phyloP scores from a whole-genome alignment of 345 rosid species.

The Hibiscus trionum region DNA sequence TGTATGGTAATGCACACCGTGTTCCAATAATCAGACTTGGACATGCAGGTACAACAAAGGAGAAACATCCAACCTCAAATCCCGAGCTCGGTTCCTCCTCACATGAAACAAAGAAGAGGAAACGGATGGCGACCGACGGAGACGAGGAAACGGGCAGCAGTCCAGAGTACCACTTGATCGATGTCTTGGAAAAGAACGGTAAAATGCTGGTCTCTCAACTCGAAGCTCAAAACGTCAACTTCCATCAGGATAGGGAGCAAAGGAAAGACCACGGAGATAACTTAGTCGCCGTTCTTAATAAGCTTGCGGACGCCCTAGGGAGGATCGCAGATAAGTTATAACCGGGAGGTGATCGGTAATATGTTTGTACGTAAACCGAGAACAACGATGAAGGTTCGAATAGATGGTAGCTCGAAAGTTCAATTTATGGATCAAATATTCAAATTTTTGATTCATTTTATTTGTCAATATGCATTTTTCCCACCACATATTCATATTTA shows the following conservation, averaged over 20 bases:
- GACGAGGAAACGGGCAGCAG: slow-evolving; percentile 36
- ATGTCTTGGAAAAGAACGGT: slow-evolving; percentile 66
- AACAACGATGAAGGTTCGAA: slow-evolving; percentile 6
- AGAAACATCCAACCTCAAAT: slow-evolving; percentile 34
- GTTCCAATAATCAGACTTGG: slow-evolving; percentile 7
- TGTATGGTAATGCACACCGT: not conserved
- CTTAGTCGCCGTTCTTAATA: slow-evolving; percentile 69
- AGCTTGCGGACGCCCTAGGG: slow-evolving; percentile 82
- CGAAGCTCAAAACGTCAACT: slow-evolving; percentile 67
- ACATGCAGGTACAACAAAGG: slow-evolving; percentile 42
- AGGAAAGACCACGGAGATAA: slow-evolving; percentile 60
- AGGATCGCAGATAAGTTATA: slow-evolving; percentile 87
- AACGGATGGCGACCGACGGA: slow-evolving; percentile 32
- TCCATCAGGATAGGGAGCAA: slow-evolving; percentile 74
- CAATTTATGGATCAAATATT: slow-evolving; percentile 12
- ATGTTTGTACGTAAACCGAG: slow-evolving; percentile 27
- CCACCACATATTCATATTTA: slow-evolving; percentile 9
- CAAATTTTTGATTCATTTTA: slow-evolving; percentile 7
- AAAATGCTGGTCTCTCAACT: slow-evolving; percentile 71
- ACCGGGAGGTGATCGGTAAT: slow-evolving; percentile 6
- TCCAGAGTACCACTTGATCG: slow-evolving; percentile 43
- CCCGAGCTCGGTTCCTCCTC: slow-evolving; percentile 54
- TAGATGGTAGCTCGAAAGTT: slow-evolving; percentile 13
- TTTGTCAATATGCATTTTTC: slow-evolving; percentile 4
- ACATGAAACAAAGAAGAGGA: slow-evolving; percentile 64